phyloP scores from a whole-genome alignment of 257 asterid species.

The Salvia miltiorrhiza region DNA sequence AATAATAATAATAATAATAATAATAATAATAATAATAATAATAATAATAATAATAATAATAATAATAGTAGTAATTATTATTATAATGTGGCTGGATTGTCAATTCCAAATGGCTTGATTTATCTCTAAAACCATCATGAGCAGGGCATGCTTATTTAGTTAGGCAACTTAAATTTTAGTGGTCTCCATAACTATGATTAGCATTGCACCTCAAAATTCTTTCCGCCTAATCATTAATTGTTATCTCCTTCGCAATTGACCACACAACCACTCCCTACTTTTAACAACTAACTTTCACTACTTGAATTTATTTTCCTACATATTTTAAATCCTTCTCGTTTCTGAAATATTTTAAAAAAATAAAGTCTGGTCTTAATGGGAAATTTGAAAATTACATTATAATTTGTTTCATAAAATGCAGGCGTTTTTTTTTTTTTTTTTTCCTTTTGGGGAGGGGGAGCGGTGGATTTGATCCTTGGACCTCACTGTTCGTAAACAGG shows the following conservation, averaged over 20 bases:
- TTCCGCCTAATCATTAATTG: slow-evolving; percentile 26
- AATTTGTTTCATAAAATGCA: neutral
- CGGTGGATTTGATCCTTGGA: too few relatives aligned
- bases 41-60: neutral
- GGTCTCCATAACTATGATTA: slow-evolving; percentile 27
- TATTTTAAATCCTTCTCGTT: neutral
- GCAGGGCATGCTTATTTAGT: slow-evolving; percentile 33
- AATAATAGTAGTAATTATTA: neutral
- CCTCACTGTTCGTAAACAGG: too few relatives aligned
- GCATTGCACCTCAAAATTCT: slow-evolving; percentile 19
- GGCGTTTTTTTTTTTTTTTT: too few relatives aligned
- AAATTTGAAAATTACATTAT: neutral
- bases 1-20: too few relatives aligned
- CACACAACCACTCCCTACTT: slow-evolving; percentile 22
- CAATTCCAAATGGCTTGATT: slow-evolving; percentile 21
- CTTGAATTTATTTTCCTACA: neutral
- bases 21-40: too few relatives aligned
- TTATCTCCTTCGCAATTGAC: slow-evolving; percentile 25
- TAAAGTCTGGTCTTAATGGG: neutral
- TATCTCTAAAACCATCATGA: slow-evolving; percentile 32
- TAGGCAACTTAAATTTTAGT: slow-evolving; percentile 31
- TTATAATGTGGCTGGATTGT: slow-evolving; percentile 20
- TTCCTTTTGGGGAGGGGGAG: too few relatives aligned
- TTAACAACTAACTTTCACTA: slow-evolving; percentile 25
- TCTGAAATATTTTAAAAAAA: neutral